Base-by-base conservation (phyloP, 176 grass and related monocot genomes). In the Carex kokanica region DNA sequence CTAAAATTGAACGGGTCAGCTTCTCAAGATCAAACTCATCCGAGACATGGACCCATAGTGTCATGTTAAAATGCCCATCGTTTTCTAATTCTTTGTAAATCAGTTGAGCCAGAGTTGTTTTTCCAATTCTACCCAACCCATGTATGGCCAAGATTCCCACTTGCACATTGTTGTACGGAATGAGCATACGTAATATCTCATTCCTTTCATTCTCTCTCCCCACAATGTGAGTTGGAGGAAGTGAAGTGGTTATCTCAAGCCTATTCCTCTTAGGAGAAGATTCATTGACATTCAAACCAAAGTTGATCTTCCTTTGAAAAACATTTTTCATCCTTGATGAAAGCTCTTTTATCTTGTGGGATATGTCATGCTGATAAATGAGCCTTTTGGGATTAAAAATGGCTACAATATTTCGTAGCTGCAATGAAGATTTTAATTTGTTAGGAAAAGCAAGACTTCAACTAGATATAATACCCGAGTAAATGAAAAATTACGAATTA, bases 41-140 rank as follows among this genome's bases (percentile, higher is more conserved):
- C 0, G 86, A 79, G 0, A 93, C 91, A 67, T 88, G 80, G 41
- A 88, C 86, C 91, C 91, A 93, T 0, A 85, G 20, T 77, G 36
- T 84, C 56, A 43, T 10, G 0, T 88, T 34, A n/a, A 90, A 93
- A 55, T 90, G 4, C 4, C 36, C 2, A 24, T 2, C 69, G 32
- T 65, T n/a, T n/a, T n/a, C 65, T 36, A 14, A 11, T 47, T 88
- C 31, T 2, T 41, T 71, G 84, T 70, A 60, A 38, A 87, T 83
- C 1, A 84, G 9, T 52, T 88, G 88, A 47, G 86, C 68, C 0
- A 93, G 20, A 0, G 88, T 72, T 5, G 88, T 90, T 72, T 90
- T 93, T 4, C 88, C 91, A 3, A 90, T 36, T 14, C 60, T 87
- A 27, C 80, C 17, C 31, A 83, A 84, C 1, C 91, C 91, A 1